Conservation (phyloP, 177 flowering plant species). For the Telopea speciosissima region DNA sequence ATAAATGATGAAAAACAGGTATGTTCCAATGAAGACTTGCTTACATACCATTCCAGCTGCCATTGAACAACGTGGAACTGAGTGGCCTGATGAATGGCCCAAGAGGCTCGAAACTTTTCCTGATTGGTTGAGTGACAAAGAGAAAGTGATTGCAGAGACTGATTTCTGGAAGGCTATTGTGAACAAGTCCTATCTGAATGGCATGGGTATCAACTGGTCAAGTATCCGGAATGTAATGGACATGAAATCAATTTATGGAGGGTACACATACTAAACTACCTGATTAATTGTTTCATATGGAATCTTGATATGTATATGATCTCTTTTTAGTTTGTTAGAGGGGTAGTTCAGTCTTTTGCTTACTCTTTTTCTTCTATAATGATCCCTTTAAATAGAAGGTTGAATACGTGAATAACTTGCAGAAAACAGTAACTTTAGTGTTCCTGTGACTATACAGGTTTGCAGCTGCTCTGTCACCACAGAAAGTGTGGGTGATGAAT, state of each 20-base stretch:
- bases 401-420: not conserved
- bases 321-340: not conserved
- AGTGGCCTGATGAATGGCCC: constrained; percentile 99
- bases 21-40: constrained; percentile 65
- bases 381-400: not conserved
- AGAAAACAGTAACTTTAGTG: not conserved
- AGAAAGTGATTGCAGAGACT: constrained; percentile 55
- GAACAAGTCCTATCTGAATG: constrained; percentile 71
- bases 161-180: constrained; percentile 79
- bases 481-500: constrained; percentile 94
- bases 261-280: constrained; percentile 43
- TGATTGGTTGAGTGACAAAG: constrained; percentile 74
- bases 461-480: constrained; percentile 78
- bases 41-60: constrained; percentile 72
- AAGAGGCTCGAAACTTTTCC: constrained; percentile 78
- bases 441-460: constrained; percentile 43
- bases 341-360: not conserved
- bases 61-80: constrained; percentile 82
- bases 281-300: not conserved
- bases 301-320: not conserved
- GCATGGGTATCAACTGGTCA: constrained; percentile 89
- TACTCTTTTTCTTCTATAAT: not conserved
- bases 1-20: constrained; percentile 35
- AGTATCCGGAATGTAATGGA: constrained; percentile 80
- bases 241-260: constrained; percentile 94